Percentiles rank a stretch among this genome's conserved stretches.
phyloP scores from a whole-genome alignment of 1,284 basidiomycete genomes.

The Cutaneotrichosporon sp. region DNA sequence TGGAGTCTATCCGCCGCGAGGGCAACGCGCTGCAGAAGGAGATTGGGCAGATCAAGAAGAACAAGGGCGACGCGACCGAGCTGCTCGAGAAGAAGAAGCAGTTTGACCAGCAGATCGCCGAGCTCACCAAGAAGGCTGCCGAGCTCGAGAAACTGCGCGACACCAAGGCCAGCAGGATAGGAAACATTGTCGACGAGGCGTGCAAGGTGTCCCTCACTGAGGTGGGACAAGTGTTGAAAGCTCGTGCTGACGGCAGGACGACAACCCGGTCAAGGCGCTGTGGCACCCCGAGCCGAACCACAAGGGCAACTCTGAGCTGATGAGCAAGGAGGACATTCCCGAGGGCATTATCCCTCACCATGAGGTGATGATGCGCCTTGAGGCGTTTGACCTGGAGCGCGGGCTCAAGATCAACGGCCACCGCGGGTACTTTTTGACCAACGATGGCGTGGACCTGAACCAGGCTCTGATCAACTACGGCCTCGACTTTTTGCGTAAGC shows the following conservation, averaged over 20 bases:
- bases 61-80: conserved; percentile 84
- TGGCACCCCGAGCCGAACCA: conserved; percentile 80
- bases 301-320: conserved; percentile 49
- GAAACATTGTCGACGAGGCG: conserved; percentile 85
- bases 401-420: conserved; percentile 92
- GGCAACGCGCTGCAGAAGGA: conserved; percentile 89
- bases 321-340: conserved; percentile 56
- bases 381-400: conserved; percentile 93
- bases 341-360: conserved; percentile 87
- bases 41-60: conserved; percentile 90
- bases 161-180: conserved; percentile 70
- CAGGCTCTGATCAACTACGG: conserved; percentile 94
- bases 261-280: conserved; percentile 73
- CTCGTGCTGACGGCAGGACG: conserved; percentile 74
- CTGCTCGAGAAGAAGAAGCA: conserved; percentile 72
- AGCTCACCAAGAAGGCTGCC: conserved; percentile 66
- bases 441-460: conserved; percentile 95
- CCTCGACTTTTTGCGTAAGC: conserved; percentile 80
- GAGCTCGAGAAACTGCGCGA: conserved; percentile 66
- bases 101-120: conserved; percentile 67
- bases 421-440: conserved; percentile 91
- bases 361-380: conserved; percentile 87
- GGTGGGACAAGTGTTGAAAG: too few species aligned
- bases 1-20: conserved; percentile 70
- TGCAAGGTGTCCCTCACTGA: conserved; percentile 85